phyloP scores from a whole-genome alignment of 2,329 filamentous ascomycete genomes.

The Exophiala oligosperma region DNA sequence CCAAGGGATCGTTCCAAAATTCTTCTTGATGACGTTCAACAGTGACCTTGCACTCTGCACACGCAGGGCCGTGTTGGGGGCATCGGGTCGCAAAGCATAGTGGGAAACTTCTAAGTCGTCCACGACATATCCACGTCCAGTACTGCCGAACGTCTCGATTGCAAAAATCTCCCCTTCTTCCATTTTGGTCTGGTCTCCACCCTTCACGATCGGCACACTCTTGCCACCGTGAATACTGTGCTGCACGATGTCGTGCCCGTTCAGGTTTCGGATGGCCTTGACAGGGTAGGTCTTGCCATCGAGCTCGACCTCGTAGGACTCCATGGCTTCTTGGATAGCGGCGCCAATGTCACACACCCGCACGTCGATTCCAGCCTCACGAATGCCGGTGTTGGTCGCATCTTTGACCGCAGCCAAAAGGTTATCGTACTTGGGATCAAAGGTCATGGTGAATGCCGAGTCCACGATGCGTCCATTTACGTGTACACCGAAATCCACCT shows the following conservation, averaged over 20 bases:
- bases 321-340: slow-evolving; percentile 86
- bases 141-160: slow-evolving; percentile 94
- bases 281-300: slow-evolving; percentile 75
- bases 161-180: slow-evolving; percentile 95
- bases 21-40: slow-evolving; percentile 89
- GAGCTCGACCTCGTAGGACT: slow-evolving; percentile 86
- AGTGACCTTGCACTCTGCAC: slow-evolving; percentile 81
- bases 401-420: slow-evolving; percentile 66
- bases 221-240: slow-evolving; percentile 92
- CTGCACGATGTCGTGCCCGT: slow-evolving; percentile 84
- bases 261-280: slow-evolving; percentile 83
- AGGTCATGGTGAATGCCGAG: slow-evolving; percentile 69
- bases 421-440: slow-evolving; percentile 68
- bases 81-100: slow-evolving; percentile 75
- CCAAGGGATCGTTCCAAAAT: slow-evolving; percentile 90
- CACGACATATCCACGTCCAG: slow-evolving; percentile 81
- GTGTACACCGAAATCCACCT: slow-evolving; percentile 71
- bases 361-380: slow-evolving; percentile 87
- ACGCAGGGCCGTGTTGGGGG: slow-evolving; percentile 72
- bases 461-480: slow-evolving; percentile 71
- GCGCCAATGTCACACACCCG: slow-evolving; percentile 83
- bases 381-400: slow-evolving; percentile 73
- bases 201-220: slow-evolving; percentile 91
- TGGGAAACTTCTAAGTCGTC: slow-evolving; percentile 89
- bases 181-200: slow-evolving; percentile 88